Conservation (phyloP, 2,329 filamentous ascomycete species). For the Didymosphaeria variabile region DNA sequence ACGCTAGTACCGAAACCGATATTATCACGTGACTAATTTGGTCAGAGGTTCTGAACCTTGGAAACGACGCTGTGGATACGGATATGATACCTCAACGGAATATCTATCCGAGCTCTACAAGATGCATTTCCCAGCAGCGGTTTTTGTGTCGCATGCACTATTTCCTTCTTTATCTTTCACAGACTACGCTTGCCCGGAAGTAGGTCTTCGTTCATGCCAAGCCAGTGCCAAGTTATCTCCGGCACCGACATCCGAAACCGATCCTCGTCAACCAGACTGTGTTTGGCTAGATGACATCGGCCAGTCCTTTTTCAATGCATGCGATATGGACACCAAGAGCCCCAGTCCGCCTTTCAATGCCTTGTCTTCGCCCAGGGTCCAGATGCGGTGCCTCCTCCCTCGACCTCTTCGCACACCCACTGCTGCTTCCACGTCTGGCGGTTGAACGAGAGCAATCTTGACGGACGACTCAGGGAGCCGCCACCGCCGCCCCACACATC, state of each 20-base stretch:
- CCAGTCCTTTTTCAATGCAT: slow-evolving; percentile 10
- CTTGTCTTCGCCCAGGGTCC: slow-evolving; percentile 1
- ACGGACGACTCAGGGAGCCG: neutral
- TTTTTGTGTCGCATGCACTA: neutral
- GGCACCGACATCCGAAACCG: slow-evolving; percentile 1
- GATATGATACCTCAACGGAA: neutral
- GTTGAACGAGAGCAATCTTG: neutral
- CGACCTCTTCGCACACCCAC: neutral
- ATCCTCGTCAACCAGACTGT: neutral
- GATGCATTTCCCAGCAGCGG: neutral
- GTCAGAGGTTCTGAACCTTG: neutral
- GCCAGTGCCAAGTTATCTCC: slow-evolving; percentile 3
- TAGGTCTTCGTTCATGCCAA: slow-evolving; percentile 2
- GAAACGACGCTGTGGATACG: no score
- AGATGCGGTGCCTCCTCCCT: slow-evolving; percentile 3
- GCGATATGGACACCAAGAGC: slow-evolving; percentile 4
- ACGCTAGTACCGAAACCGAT: neutral
- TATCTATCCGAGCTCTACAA: neutral
- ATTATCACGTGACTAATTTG: neutral
- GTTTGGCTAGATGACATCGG: slow-evolving; percentile 14
- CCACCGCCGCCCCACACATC: neutral
- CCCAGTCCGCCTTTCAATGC: neutral
- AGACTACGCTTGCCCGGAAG: neutral
- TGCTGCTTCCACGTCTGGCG: slow-evolving; percentile 5
- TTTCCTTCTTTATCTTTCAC: neutral